phyloP scores from a whole-genome alignment of 2,329 filamentous ascomycete species.

The Simplicillium aogashimaense region DNA sequence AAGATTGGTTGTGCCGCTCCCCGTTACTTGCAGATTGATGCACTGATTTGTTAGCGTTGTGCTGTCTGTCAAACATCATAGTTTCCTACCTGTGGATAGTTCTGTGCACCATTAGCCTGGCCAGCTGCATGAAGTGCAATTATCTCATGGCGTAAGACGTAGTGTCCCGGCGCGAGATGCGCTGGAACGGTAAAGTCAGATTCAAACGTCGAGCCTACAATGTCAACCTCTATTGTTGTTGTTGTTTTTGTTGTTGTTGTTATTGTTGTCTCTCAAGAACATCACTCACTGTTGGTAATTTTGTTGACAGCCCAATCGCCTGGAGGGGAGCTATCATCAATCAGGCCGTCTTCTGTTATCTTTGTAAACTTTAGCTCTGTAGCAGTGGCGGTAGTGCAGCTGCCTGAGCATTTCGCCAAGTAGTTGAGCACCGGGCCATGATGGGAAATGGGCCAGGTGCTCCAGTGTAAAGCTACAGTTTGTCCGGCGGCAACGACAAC shows the following conservation, averaged over 20 bases:
- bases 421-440: conserved; percentile 51
- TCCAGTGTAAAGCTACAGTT: conserved; percentile 30
- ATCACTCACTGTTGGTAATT: conserved; percentile 21
- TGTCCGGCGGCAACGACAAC: conserved; percentile 28
- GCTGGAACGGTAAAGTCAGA: too few species aligned
- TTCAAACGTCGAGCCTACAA: too few species aligned
- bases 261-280: conserved; percentile 22
- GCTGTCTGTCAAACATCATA: too few species aligned
- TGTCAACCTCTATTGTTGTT: too few species aligned
- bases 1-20: too few species aligned
- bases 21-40: too few species aligned
- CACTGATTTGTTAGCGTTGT: too few species aligned
- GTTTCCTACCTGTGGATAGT: conserved; percentile 29
- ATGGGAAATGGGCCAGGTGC: conserved; percentile 30
- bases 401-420: conserved; percentile 47
- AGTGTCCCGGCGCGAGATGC: conserved; percentile 26
- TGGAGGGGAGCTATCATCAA: conserved; percentile 32
- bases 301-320: conserved; percentile 25
- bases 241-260: conserved; percentile 20
- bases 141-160: conserved; percentile 42
- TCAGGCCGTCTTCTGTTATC: conserved; percentile 46
- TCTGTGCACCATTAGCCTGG: conserved; percentile 35
- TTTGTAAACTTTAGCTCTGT: conserved; percentile 50
- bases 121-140: conserved; percentile 37
- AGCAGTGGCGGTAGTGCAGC: conserved; percentile 45